A percentile compares a stretch with the other conserved stretches of the same genome.
Evolutionary conservation across 129 eudicot genomes (phyloP).

Genomic region (Mikania micrantha): DNA sequence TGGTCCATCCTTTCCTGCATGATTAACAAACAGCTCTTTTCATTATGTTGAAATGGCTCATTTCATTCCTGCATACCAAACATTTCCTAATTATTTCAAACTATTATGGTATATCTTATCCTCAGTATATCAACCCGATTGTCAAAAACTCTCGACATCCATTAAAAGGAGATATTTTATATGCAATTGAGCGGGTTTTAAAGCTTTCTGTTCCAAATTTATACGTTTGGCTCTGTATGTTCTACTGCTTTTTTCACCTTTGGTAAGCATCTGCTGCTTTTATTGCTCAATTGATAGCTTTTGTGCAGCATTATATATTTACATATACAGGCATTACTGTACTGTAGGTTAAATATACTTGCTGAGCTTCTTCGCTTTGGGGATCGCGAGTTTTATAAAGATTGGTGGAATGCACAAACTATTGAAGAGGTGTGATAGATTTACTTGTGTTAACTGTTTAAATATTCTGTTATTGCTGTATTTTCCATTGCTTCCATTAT

Average conservation of each 20-base stretch:
- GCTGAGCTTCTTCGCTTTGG: slow-evolving; percentile 98
- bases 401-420: slow-evolving; percentile 99
- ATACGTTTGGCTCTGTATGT: slow-evolving; percentile 97
- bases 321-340: slow-evolving; percentile 15
- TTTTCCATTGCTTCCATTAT: not conserved
- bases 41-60: not conserved
- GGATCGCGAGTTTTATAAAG: slow-evolving; percentile 97
- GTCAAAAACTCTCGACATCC: slow-evolving; percentile 93
- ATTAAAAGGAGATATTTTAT: slow-evolving; percentile 73
- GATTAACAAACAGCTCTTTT: not conserved
- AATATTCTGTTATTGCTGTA: not conserved
- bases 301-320: not conserved
- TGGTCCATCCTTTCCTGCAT: not conserved
- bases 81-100: not conserved
- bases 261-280: slow-evolving; percentile 45
- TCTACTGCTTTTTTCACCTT: slow-evolving; percentile 87
- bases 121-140: slow-evolving; percentile 92
- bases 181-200: slow-evolving; percentile 91
- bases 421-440: slow-evolving; percentile 71
- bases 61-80: not conserved
- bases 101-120: slow-evolving; percentile 5
- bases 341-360: slow-evolving; percentile 76
- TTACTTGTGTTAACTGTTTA: not conserved
- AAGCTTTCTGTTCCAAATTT: slow-evolving; percentile 96
- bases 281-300: not conserved